Evolutionary conservation across 116 monocot genomes (phyloP), one percentile per base, ranked within the genome.

Genomic region (Cymodocea nodosa): DNA sequence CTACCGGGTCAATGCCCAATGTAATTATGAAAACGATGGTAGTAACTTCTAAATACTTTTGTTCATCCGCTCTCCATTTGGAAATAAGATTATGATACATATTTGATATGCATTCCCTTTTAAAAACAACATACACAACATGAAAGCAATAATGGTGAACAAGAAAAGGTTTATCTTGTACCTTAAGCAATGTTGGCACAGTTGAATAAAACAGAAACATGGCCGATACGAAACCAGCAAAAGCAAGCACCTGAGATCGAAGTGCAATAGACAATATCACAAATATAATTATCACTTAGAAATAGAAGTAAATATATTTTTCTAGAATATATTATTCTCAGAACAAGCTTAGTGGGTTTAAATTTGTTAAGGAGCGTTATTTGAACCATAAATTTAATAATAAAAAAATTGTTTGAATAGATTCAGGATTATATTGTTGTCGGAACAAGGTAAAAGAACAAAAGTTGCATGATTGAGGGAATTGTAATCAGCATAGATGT

Each of bases 171-270:
- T 44, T 44, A 50, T 50, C 14, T 10, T 23, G 24, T 85, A 93
- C 93, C 93, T 89, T 93, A 0, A 93, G 86, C 60, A 93, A 65
- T 15, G 70, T 39, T 10, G 95, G 90, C 14, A 95, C 95, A 23
- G 78, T 82, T 23, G 90, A 85, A 67, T 90, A 95, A 67, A 95
- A 90, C 51, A 95, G 48, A 73, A 95, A 90, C 95, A 95, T 85
- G 22, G 87, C 95, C 49, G 85, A 23, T 56, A 90, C 76, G 70
- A 73, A 95, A 35, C 90, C 90, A 68, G 85, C 4, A 68, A 90
- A 90, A 7, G 90, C 90, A 23, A 95, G 49, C 19, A 81, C 77
- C 95, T 95, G 81, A 63, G 77, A 69, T 19, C 0, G 66, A 64
- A 66, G 9, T 19, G 18, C 10, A 56, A 56, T 56, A 18, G 15